These are phyloP conservation scores for Polyporus arcularius DNA, from an alignment of 768 basidiomycete genomes.

Conservation along the genomic window DNA sequence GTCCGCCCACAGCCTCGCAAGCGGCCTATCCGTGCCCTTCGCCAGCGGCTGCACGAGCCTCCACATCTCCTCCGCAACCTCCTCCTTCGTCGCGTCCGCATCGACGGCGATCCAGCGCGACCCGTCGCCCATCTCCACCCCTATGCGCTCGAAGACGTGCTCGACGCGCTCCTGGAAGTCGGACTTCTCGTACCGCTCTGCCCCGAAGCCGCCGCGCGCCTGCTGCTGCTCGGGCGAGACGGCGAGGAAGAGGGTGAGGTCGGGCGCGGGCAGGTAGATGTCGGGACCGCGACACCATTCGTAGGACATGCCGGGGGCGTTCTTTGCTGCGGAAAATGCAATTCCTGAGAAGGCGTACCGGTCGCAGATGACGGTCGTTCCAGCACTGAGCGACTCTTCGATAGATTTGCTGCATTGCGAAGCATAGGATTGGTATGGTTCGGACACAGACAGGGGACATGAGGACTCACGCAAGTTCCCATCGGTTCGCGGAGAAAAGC, in stretches of 20 bases:
- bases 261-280: conserved; percentile 84
- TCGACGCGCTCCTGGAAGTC: conserved; percentile 73
- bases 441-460: neutral
- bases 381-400: conserved; percentile 53
- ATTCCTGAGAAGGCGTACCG: conserved; percentile 97
- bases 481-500: conserved; percentile 94
- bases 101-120: conserved; percentile 57
- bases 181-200: conserved; percentile 83
- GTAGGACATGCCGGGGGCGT: conserved; percentile 48
- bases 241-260: conserved; percentile 85
- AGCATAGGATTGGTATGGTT: neutral
- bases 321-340: conserved; percentile 72
- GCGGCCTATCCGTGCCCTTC: conserved; percentile 39
- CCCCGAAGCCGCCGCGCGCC: conserved; percentile 77
- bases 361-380: conserved; percentile 83
- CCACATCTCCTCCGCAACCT: conserved; percentile 61
- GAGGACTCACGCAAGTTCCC: conserved; percentile 82
- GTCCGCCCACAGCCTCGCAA: conserved; percentile 55
- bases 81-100: conserved; percentile 52
- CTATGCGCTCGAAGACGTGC: conserved; percentile 57
- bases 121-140: conserved; percentile 45
- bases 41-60: conserved; percentile 44
- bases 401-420: conserved; percentile 54
- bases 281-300: conserved; percentile 89
- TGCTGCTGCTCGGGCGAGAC: conserved; percentile 70